Conservation (phyloP, 345 rosid species). For the Conringia planisiliqua region DNA sequence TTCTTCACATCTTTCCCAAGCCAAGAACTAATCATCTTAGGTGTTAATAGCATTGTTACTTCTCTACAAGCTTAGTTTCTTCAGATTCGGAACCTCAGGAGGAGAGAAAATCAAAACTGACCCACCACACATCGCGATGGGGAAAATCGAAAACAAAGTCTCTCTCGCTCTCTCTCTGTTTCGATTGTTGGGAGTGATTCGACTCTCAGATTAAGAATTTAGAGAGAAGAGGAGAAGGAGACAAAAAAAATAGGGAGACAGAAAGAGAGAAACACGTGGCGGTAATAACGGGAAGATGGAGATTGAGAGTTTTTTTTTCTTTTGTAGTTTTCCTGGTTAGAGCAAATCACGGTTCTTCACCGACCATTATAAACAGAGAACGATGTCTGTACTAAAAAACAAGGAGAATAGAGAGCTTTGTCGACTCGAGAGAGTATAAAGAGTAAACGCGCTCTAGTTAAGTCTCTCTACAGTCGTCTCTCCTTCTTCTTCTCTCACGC, state of each 20-base stretch:
- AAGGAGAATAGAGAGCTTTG: too few relatives aligned
- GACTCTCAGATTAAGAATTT: not conserved
- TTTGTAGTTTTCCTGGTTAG: not conserved
- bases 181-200: not conserved
- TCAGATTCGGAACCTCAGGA: slow-evolving; percentile 13
- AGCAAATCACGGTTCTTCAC: slow-evolving; percentile 37
- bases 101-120: not conserved
- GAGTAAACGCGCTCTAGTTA: not conserved
- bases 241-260: not conserved
- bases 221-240: not conserved
- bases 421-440: too few relatives aligned
- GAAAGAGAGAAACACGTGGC: slow-evolving; percentile 31
- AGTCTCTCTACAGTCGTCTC: not conserved
- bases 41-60: slow-evolving; percentile 26
- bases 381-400: not conserved
- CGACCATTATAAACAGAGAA: slow-evolving; percentile 20
- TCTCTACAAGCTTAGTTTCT: not conserved
- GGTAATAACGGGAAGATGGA: slow-evolving; percentile 29
- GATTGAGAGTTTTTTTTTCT: not conserved
- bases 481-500: slow-evolving; percentile 8
- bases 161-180: not conserved
- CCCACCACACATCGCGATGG: not conserved
- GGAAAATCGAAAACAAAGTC: not conserved
- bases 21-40: slow-evolving; percentile 40
- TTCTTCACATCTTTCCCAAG: slow-evolving; percentile 63